Evolutionary conservation across 345 rosid species (phyloP).

Genomic region (Crucihimalaya himalaica): DNA sequence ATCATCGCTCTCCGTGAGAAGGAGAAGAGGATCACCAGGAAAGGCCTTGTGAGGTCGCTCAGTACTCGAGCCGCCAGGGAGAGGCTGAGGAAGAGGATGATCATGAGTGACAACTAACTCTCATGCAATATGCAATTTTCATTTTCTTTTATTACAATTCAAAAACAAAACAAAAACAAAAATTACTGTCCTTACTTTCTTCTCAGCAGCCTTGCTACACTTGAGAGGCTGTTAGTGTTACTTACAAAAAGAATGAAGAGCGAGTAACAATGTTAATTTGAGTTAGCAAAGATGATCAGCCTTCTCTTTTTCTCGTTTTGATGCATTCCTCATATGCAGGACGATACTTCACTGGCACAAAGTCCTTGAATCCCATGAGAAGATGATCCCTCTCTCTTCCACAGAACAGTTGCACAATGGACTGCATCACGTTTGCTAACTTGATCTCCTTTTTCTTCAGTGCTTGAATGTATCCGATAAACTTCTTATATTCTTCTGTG

Average conservation of each 20-base stretch:
- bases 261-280: conserved; percentile 5
- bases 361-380: conserved; percentile 81
- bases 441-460: conserved; percentile 77
- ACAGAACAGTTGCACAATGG: conserved; percentile 66
- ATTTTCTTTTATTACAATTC: neutral
- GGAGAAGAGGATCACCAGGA: conserved; percentile 39
- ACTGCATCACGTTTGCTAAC: conserved; percentile 56
- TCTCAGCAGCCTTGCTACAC: neutral
- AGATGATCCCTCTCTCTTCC: conserved; percentile 69
- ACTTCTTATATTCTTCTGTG: conserved; percentile 74
- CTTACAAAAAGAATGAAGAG: conserved; percentile 17
- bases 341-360: conserved; percentile 67
- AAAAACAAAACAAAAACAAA: neutral
- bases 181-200: neutral
- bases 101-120: conserved; percentile 11
- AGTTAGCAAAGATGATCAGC: conserved; percentile 14
- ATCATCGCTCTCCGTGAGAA: conserved; percentile 40
- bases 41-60: conserved; percentile 21
- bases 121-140: neutral
- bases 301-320: conserved; percentile 42
- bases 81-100: conserved; percentile 32
- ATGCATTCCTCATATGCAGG: conserved; percentile 71
- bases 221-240: conserved; percentile 3
- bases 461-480: conserved; percentile 83
- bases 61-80: conserved; percentile 36